phyloP scores from a whole-genome alignment of 495 filamentous ascomycete species.

The Cudoniella acicularis region DNA sequence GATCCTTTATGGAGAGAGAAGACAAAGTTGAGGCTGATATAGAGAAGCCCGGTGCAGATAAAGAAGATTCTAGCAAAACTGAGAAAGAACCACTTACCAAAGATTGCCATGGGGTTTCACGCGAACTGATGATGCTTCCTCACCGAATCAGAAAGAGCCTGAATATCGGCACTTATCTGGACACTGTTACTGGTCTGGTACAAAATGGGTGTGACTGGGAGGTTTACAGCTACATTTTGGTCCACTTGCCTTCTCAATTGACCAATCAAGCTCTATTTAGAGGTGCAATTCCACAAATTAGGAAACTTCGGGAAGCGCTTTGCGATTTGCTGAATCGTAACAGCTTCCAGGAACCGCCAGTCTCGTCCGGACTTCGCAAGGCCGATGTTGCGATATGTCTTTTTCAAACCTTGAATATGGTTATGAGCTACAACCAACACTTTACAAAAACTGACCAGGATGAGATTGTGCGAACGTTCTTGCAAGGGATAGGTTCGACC shows the following conservation, averaged over 20 bases:
- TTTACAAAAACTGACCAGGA: conserved; percentile 85
- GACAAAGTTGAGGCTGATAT: conserved; percentile 9
- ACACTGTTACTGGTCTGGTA: conserved; percentile 67
- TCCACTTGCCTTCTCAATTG: conserved; percentile 82
- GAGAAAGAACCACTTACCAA: too few species aligned
- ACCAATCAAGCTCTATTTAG: conserved; percentile 84
- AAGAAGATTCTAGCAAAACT: neutral
- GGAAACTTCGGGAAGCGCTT: conserved; percentile 68
- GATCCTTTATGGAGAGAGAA: conserved; percentile 22
- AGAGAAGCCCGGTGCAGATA: too few species aligned
- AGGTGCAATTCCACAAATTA: conserved; percentile 66
- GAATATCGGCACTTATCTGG: conserved; percentile 71
- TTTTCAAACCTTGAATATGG: conserved; percentile 76
- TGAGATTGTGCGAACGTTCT: conserved; percentile 80
- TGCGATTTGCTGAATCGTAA: conserved; percentile 77
- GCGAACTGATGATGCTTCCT: neutral
- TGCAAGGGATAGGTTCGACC: conserved; percentile 70
- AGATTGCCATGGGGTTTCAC: too few species aligned
- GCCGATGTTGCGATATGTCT: conserved; percentile 85
- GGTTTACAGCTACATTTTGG: conserved; percentile 84
- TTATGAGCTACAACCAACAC: conserved; percentile 81
- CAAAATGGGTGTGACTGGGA: conserved; percentile 86
- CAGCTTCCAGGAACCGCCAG: conserved; percentile 71
- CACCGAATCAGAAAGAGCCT: conserved; percentile 34
- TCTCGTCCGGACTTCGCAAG: conserved; percentile 71